Conservation (phyloP, 108 stramenopile species). For the Fragilariopsis cylindrus region DNA sequence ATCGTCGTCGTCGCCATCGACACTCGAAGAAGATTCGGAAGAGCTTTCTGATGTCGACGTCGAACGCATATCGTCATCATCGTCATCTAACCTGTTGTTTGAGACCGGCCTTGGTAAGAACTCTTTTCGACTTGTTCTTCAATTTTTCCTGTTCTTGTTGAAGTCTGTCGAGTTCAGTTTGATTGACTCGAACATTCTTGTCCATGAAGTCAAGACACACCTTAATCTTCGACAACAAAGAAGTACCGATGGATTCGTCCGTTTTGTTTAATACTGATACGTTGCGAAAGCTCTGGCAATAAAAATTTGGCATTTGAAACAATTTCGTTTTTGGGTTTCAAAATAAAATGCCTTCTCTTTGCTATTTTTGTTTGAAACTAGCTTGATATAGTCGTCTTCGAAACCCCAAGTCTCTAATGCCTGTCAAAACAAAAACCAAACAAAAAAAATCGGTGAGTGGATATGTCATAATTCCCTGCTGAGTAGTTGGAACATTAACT, state of each 20-base stretch:
- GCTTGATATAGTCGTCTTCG: conserved; percentile 10
- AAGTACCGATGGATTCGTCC: neutral
- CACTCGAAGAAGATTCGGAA: too few species aligned
- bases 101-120: too few species aligned
- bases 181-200: conserved; percentile 6
- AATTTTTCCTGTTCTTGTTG: neutral
- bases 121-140: too few species aligned
- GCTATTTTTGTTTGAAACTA: neutral
- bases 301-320: conserved; percentile 42
- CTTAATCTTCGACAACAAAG: conserved; percentile 1
- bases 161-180: neutral
- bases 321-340: neutral
- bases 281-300: conserved; percentile 21
- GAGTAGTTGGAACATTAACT: too few species aligned
- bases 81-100: too few species aligned
- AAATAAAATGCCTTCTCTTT: conserved; percentile 4
- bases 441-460: too few species aligned
- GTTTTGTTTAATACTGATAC: conserved; percentile 2
- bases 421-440: too few species aligned
- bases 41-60: too few species aligned
- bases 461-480: too few species aligned
- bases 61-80: too few species aligned
- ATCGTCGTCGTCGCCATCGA: too few species aligned
- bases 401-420: conserved; percentile 30
- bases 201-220: neutral